Evolutionary conservation across 139 green algal genomes (phyloP), one percentile per base, ranked within the genome.

Genomic region (Micromonas pusilla): DNA sequence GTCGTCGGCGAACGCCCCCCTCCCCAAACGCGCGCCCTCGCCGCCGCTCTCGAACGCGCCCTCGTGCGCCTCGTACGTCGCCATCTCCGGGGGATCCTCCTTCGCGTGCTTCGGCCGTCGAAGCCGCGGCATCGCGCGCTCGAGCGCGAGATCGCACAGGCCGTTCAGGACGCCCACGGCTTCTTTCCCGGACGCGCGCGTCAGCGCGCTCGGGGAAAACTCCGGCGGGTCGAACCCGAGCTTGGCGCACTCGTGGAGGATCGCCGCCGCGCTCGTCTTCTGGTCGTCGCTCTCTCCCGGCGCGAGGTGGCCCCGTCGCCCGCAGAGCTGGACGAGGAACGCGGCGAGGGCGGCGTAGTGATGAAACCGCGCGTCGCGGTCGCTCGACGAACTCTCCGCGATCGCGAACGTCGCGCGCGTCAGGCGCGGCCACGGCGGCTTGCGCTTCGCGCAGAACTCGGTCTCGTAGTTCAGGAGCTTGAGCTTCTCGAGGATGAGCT

Each of bases 251-350:
- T 82, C 81, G 1, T 66, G 36, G 30, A 90, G 33, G 32, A 90
- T 84, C 53, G 82, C 86, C 2, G 77, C 79, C 80, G 83, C 89
- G 0, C 80, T 83, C 5, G 78, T 34, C 70, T 93, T 94, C n/a
- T 89, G 90, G 76, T 94, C 90, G 66, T 94, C 90, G 76, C 87
- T 88, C 85, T 93, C 86, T 68, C 89, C 88, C 2, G 90, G 90
- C 1, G 80, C n/a, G n/a, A n/a, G 62, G 0, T 83, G 67, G 2
- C 89, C 64, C 1, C 83, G 70, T 6, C 80, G 70, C 5, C 89
- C 88, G 4, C 75, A 82, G 5, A 88, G 53, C 3, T 54, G 63
- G 6, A 94, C 73, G 30, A 94, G 82, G 87, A 86, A 92, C 3
- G 82, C 77, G 21, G 83, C 81, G 83, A 93, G 79, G 67, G 72